Base-by-base conservation (phyloP, 805 yeast species). In the Vanderwaltozyma polyspora region DNA sequence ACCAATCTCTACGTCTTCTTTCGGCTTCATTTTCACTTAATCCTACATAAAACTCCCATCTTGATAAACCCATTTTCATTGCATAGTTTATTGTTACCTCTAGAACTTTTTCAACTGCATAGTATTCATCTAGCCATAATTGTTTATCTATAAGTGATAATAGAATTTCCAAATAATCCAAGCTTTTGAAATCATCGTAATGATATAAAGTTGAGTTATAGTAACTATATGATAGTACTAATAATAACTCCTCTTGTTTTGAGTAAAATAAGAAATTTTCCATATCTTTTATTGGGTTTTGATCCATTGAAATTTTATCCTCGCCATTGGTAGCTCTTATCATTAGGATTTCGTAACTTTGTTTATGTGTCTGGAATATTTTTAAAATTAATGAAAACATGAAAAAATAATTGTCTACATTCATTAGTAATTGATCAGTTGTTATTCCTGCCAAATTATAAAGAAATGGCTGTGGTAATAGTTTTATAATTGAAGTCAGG, bases 31-130 rank as follows among this genome's bases (percentile, higher is more conserved):
- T 39, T 36, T 55, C 59, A 31, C 49, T 51, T 33, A 55, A 31
- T 5, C 59, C 59, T n/a, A 53, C 52, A 34, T 53, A 53, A 32
- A 35, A 52, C 31, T 57, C 62, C 62, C 62, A 57, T 13, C 58
- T 44, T 8, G 47, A 41, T 4, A 55, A 36, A 4, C 62, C 62
- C 33, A 46, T 34, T n/a, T 33, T 42, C 12, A 39, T 34, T 5
- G 57, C 52, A 29, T 45, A 44, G 23, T 44, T 43, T 3, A 48
- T 29, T 2, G 52, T 51, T 13, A 45, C 42, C 2, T 41, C 43
- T n/a, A 49, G 28, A 2, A 51, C 49, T 28, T 44, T 48, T 19
- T 40, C 42, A 22, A 41, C 39, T 2, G 50, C 51, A 29, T 45
- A 45, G 16, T 31, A 35, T 32, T 53, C 57, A 4, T 46, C 45